These are phyloP conservation scores for Saprolegnia diclina DNA, from an alignment of 352 stramenopile species.

Conservation along the genomic window DNA sequence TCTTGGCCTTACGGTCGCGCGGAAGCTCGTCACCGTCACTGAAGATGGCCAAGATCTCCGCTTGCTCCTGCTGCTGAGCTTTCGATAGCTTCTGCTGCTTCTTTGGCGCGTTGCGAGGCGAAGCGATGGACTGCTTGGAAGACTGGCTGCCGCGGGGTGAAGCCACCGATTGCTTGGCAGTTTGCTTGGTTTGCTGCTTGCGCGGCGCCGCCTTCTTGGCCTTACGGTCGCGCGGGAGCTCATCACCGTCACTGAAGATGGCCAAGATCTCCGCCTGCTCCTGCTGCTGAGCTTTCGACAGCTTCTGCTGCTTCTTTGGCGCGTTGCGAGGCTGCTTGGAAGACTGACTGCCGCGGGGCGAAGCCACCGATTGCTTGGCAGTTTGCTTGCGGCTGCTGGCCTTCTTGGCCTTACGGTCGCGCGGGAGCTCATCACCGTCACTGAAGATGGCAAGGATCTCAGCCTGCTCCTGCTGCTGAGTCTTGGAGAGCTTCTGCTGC, in stretches of 20 bases:
- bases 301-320: neutral
- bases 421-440: conserved; percentile 1
- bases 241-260: neutral
- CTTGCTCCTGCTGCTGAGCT: neutral
- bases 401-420: conserved; percentile 5
- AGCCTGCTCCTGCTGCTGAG: neutral
- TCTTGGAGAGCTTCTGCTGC: neutral
- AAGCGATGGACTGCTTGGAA: neutral
- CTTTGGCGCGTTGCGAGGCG: neutral
- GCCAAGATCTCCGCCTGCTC: conserved; percentile 3
- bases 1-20: neutral
- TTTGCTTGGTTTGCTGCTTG: neutral
- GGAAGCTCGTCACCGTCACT: neutral
- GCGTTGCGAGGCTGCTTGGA: neutral
- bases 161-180: neutral
- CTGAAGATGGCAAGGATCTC: conserved; percentile 16
- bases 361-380: neutral
- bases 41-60: neutral
- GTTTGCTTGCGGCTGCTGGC: conserved; percentile 2
- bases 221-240: conserved; percentile 10
- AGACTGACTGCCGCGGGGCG: neutral
- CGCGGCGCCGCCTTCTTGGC: neutral
- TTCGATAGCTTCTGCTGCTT: conserved; percentile 3
- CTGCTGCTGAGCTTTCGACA: neutral
- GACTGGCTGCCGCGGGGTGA: neutral